Conservation (phyloP, 2,329 filamentous ascomycete species). For the Pyricularia pennisetigena region DNA sequence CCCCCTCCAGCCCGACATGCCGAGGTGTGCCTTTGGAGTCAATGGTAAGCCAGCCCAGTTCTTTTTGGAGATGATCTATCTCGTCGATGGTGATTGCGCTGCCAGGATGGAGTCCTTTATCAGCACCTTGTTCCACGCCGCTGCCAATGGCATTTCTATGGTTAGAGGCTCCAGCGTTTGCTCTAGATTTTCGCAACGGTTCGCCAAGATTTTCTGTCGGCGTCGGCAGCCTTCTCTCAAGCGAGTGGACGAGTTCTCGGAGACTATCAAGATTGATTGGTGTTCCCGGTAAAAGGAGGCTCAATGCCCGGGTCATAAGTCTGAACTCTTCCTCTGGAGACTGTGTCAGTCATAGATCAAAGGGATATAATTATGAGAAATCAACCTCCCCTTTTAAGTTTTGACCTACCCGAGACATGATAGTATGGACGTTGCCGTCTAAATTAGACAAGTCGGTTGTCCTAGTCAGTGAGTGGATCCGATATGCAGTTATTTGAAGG, state of each 20-base stretch:
- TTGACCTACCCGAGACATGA: conserved; percentile 12
- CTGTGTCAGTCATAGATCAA: not conserved
- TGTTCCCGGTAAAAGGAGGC: conserved; percentile 15
- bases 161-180: not conserved
- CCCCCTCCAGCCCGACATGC: conserved; percentile 15
- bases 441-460: not conserved
- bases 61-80: conserved; percentile 13
- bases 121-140: not conserved
- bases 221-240: conserved; percentile 1
- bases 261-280: conserved; percentile 15
- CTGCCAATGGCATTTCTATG: not conserved
- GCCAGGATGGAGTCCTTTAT: not conserved
- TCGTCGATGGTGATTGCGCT: conserved; percentile 10
- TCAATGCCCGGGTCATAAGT: conserved; percentile 17
- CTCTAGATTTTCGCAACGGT: not conserved
- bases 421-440: conserved; percentile 19
- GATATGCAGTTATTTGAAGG: not conserved
- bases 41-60: conserved; percentile 14
- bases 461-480: not conserved
- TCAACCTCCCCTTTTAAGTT: not conserved
- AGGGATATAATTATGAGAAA: not conserved
- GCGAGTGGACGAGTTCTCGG: conserved; percentile 10
- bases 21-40: conserved; percentile 13
- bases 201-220: not conserved
- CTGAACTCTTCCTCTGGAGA: conserved; percentile 16